Evolutionary conservation across 2,329 filamentous ascomycete species (phyloP).

Genomic region (Orbilia javanica): DNA sequence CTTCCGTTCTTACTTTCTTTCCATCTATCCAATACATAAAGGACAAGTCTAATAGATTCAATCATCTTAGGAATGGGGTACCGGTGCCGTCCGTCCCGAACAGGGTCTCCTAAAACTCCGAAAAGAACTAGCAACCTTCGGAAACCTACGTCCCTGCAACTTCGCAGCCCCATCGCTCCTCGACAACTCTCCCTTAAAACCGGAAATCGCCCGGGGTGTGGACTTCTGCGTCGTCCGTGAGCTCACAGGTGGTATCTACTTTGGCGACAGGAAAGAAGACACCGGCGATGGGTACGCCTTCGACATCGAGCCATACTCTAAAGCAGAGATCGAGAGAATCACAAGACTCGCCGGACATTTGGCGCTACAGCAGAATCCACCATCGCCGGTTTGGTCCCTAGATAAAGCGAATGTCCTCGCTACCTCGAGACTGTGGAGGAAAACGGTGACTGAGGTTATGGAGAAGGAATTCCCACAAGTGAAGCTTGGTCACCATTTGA

Average conservation of each 20-base stretch:
- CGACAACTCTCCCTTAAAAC: conserved; percentile 86
- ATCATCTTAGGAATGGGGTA: conserved; percentile 82
- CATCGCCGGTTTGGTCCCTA: conserved; percentile 83
- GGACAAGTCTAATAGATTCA: conserved; percentile 7
- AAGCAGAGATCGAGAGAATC: conserved; percentile 87
- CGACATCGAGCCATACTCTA: conserved; percentile 89
- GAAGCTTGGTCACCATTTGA: conserved; percentile 86
- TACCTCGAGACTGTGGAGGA: conserved; percentile 88
- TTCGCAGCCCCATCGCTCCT: conserved; percentile 85
- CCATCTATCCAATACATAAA: neutral
- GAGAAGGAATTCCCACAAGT: conserved; percentile 88
- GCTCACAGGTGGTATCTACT: conserved; percentile 93
- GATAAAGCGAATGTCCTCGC: conserved; percentile 98
- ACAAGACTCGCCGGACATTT: conserved; percentile 84
- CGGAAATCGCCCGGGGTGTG: conserved; percentile 83
- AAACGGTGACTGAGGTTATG: conserved; percentile 86
- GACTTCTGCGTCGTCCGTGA: conserved; percentile 95
- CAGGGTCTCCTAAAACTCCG: conserved; percentile 90
- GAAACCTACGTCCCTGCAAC: conserved; percentile 95
- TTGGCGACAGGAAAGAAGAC: conserved; percentile 86
- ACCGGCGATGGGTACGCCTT: conserved; percentile 76
- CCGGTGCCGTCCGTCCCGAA: conserved; percentile 86
- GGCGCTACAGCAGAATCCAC: conserved; percentile 80
- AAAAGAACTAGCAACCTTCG: conserved; percentile 93
- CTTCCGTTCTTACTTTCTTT: neutral